phyloP scores from a whole-genome alignment of 75 land plant species.

The Selaginella tamariscina region DNA sequence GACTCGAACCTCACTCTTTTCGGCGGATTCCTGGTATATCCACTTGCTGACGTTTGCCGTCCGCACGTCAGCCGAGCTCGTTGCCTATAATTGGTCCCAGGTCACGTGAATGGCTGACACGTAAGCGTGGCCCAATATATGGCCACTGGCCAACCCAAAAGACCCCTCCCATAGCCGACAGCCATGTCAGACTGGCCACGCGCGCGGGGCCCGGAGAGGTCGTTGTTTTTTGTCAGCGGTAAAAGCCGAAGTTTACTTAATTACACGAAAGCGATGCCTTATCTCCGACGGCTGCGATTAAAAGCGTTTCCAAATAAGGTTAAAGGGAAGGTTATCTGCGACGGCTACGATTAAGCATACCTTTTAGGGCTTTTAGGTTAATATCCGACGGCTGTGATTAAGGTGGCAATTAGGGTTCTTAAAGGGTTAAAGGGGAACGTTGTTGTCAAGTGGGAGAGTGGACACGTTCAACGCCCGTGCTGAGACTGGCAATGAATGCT shows the following conservation, averaged over 20 bases:
- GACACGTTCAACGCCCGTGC: no score
- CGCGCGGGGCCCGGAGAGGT: background rate
- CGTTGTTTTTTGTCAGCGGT: no score
- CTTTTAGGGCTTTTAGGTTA: no score
- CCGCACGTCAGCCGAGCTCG: background rate
- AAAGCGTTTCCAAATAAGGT: no score
- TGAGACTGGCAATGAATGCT: no score
- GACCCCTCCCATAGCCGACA: slow-evolving; percentile 3
- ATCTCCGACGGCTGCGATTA: no score
- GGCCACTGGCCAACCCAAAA: background rate
- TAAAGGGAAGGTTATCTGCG: no score
- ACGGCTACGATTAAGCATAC: no score
- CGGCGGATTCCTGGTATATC: background rate
- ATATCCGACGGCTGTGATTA: background rate
- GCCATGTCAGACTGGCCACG: background rate
- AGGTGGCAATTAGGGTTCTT: background rate
- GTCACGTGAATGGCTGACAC: slow-evolving; percentile 1
- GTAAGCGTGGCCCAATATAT: background rate
- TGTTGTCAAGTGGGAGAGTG: no score
- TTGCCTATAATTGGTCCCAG: background rate
- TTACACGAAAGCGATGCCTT: no score
- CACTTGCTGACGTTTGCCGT: background rate
- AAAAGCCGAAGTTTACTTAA: no score
- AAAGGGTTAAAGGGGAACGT: background rate
- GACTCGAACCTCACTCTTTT: background rate